Base-by-base conservation (phyloP, 106 monocot genomes). In the Allium fistulosum region DNA sequence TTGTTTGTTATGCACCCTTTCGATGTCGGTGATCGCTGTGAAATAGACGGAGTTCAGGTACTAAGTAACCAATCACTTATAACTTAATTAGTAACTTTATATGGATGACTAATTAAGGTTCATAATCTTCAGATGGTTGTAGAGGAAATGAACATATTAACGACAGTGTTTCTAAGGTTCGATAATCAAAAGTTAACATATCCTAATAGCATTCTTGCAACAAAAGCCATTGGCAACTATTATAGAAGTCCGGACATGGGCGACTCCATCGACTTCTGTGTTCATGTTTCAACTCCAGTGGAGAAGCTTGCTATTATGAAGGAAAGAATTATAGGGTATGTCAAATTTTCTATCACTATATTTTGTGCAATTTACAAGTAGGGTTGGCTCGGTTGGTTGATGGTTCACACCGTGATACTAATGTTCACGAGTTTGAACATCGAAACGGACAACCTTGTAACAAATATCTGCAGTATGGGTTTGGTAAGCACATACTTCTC, bases 181-280 rank as follows among this genome's bases (percentile, higher is more conserved):
- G 95, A 96, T 63, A 86, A 86, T 68, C 77, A 76, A 62, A 96
- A 96, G 69, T 78, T 96, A 46, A 74, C 75, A 45, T 96, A 88
- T 75, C 95, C 91, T 7, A 96, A 96, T 37, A 82, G 51, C 37
- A 66, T 80, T 60, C 82, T 96, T 12, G 77, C 88, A 48, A 76
- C 76, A 16, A 61, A 69, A 58, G 72, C 80, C 9, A 96, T 96
- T n/a, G 69, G 78, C 63, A 96, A 96, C 55, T 82, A 49, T 57
- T 96, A 88, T 53, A 67, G 95, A 58, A 96, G 95, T 67, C 88
- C 91, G 46, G 95, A 96, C 75, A 91, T 91, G 95, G 83, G 83
- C 12, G 95, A 96, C 18, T 50, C 82, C 9, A 82, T 96, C 49
- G 91, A 96, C 67, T 96, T 96, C 67, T 85, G 79, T 74, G 69